Percentiles rank a stretch among this genome's conserved stretches.
These are phyloP conservation scores for Xylariomycetidae sp. DNA, from an alignment of 2,329 filamentous ascomycete species.

Conservation along the genomic window DNA sequence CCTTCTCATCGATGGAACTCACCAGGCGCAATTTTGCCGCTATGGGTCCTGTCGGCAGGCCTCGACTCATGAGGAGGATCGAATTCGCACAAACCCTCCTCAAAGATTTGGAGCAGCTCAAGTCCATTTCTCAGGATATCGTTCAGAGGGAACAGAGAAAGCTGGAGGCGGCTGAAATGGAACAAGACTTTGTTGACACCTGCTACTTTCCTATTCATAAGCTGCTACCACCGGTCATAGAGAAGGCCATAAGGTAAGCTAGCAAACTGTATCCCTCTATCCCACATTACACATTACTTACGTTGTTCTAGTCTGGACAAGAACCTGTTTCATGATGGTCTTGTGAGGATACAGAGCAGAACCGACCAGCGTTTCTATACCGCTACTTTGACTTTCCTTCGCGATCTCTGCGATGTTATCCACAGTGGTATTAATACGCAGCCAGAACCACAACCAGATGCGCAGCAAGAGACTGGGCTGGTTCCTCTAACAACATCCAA, in stretches of 20 bases:
- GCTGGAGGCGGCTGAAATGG: slow-evolving; percentile 68
- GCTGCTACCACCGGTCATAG: slow-evolving; percentile 71
- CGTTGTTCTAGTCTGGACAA: slow-evolving; percentile 56
- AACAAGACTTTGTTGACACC: slow-evolving; percentile 76
- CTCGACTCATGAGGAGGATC: slow-evolving; percentile 74
- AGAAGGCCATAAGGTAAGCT: slow-evolving; percentile 76
- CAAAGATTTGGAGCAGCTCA: slow-evolving; percentile 72
- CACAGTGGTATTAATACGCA: slow-evolving; percentile 45
- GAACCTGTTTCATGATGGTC: slow-evolving; percentile 50
- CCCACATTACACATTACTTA: slow-evolving; percentile 29
- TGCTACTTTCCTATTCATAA: slow-evolving; percentile 87
- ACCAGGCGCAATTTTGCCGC: slow-evolving; percentile 92
- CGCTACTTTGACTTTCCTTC: slow-evolving; percentile 51
- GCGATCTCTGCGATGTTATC: slow-evolving; percentile 53
- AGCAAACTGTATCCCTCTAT: slow-evolving; percentile 12
- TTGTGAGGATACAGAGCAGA: slow-evolving; percentile 45
- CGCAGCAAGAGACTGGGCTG: slow-evolving; percentile 25
- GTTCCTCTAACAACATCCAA: slow-evolving; percentile 46
- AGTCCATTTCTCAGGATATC: slow-evolving; percentile 63
- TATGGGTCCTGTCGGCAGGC: slow-evolving; percentile 81
- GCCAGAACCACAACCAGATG: slow-evolving; percentile 22
- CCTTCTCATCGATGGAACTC: slow-evolving; percentile 96
- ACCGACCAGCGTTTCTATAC: slow-evolving; percentile 56
- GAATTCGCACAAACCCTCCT: slow-evolving; percentile 78
- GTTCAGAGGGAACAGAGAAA: slow-evolving; percentile 75